Evolutionary conservation across 1,139 yeast genomes (phyloP).

Genomic region (Yamadazyma kanchanaburiensis): DNA sequence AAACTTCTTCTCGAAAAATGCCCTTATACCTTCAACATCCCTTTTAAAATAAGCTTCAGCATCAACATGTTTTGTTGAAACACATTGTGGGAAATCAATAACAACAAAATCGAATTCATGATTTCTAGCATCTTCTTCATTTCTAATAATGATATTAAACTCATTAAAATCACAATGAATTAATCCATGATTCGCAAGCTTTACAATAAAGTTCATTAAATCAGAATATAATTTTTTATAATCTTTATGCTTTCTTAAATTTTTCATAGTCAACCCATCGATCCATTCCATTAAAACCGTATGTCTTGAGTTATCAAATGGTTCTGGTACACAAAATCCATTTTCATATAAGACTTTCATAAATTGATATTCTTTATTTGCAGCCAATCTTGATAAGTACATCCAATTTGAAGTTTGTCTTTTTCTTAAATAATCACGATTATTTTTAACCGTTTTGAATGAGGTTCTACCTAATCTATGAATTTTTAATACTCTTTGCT

Average conservation of each 20-base stretch:
- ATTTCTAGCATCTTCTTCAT: slow-evolving; percentile 47
- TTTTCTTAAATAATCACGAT: slow-evolving; percentile 82
- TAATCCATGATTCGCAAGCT: slow-evolving; percentile 80
- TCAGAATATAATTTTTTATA: slow-evolving; percentile 74
- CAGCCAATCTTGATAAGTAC: slow-evolving; percentile 86
- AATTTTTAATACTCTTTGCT: slow-evolving; percentile 72
- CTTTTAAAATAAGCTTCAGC: slow-evolving; percentile 85
- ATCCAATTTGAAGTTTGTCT: slow-evolving; percentile 80
- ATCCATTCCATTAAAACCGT: slow-evolving; percentile 90
- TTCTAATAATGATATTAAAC: slow-evolving; percentile 85
- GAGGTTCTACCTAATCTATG: slow-evolving; percentile 94
- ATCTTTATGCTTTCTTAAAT: slow-evolving; percentile 64
- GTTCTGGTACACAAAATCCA: slow-evolving; percentile 84
- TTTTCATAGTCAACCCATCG: slow-evolving; percentile 86
- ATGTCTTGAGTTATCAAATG: slow-evolving; percentile 88
- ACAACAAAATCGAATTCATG: slow-evolving; percentile 73
- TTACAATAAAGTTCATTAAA: slow-evolving; percentile 81
- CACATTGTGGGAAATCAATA: slow-evolving; percentile 98
- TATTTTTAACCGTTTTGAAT: slow-evolving; percentile 86
- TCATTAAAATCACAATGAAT: slow-evolving; percentile 98
- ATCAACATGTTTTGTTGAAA: slow-evolving; percentile 85
- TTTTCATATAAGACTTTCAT: slow-evolving; percentile 71
- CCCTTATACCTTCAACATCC: slow-evolving; percentile 85
- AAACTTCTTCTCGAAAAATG: slow-evolving; percentile 77
- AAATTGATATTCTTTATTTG: slow-evolving; percentile 86